Conservation (phyloP, 495 filamentous ascomycete genomes). For the Tricharina praecox region DNA sequence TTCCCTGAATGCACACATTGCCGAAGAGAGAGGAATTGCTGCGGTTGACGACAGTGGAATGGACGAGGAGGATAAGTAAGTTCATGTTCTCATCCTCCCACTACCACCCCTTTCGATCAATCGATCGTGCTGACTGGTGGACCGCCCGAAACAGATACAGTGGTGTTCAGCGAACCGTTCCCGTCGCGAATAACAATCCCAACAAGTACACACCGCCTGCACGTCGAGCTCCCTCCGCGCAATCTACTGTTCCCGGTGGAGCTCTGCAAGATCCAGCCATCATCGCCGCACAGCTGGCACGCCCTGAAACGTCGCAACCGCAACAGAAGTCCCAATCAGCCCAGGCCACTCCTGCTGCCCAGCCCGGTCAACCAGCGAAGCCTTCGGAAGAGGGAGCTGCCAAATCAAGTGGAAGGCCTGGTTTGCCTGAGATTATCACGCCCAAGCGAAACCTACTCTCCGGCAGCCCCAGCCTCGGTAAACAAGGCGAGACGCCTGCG, state of each 20-base stretch:
- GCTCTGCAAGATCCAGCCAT: conserved; percentile 67
- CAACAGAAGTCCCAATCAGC: conserved; percentile 23
- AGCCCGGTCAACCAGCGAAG: conserved; percentile 13
- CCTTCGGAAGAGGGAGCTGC: background rate
- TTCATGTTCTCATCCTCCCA: too few species aligned
- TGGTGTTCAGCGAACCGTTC: conserved; percentile 54
- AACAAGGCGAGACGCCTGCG: conserved; percentile 6
- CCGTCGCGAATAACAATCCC: conserved; percentile 35
- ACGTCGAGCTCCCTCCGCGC: conserved; percentile 55
- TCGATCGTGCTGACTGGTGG: too few species aligned
- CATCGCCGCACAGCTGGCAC: conserved; percentile 54
- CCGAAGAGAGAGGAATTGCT: conserved; percentile 69
- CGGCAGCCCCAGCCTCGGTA: background rate
- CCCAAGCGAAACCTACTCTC: conserved; percentile 14
- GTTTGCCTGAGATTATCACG: conserved; percentile 19
- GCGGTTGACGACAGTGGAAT: conserved; percentile 44
- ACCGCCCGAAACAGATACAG: conserved; percentile 61
- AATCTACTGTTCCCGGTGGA: conserved; percentile 52
- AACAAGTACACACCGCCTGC: conserved; percentile 86
- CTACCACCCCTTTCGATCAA: too few species aligned
- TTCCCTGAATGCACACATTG: conserved; percentile 59
- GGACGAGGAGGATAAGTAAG: conserved; percentile 84
- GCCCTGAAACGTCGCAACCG: conserved; percentile 32
- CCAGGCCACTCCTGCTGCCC: conserved; percentile 21
- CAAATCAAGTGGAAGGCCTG: conserved; percentile 25